Percentiles rank a stretch among this genome's conserved stretches.
phyloP scores from a whole-genome alignment of 2,329 filamentous ascomycete genomes.

The Endothia cerciana region DNA sequence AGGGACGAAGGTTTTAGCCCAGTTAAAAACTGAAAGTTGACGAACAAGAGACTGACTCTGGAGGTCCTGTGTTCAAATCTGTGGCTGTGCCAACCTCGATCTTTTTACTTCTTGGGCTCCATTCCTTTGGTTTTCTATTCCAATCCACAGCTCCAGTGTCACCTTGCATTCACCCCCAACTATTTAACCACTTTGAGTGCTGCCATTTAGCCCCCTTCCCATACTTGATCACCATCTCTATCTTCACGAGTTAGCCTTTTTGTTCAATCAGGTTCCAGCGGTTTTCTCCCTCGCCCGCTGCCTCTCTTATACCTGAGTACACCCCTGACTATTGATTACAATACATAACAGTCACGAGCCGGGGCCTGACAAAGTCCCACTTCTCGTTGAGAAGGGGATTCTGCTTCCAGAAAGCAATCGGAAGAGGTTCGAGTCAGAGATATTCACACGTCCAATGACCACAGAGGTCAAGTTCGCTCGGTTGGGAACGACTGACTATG shows the following conservation, averaged over 20 bases:
- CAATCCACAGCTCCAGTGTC: background rate
- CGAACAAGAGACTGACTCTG: background rate
- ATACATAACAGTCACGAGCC: too few species aligned
- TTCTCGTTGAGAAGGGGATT: too few species aligned
- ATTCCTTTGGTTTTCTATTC: background rate
- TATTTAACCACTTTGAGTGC: background rate
- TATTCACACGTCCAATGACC: too few species aligned
- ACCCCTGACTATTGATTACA: too few species aligned
- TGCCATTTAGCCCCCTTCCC: background rate
- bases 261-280: background rate
- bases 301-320: background rate
- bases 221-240: background rate
- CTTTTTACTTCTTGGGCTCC: background rate
- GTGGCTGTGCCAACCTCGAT: background rate
- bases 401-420: too few species aligned
- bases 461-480: too few species aligned
- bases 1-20: background rate
- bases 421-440: too few species aligned
- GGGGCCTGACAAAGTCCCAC: too few species aligned
- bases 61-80: background rate
- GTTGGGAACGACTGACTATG: too few species aligned
- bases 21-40: too few species aligned
- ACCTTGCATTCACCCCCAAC: background rate
- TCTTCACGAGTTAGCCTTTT: background rate
- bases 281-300: background rate